Base-by-base conservation (phyloP, 257 asterid species). In the Haberlea rhodopensis region DNA sequence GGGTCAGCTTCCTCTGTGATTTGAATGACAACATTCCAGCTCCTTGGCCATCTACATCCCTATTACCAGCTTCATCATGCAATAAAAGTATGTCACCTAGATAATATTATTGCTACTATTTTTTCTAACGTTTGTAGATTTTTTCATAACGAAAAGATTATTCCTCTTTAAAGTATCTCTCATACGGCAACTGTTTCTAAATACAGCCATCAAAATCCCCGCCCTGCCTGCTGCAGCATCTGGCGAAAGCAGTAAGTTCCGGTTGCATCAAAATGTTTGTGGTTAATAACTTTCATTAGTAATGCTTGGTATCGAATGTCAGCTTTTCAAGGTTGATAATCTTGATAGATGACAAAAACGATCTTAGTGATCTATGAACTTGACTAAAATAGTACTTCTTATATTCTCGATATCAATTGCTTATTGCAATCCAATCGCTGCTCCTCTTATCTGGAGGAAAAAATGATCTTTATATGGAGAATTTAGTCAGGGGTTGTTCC, bases 171-270 rank as follows among this genome's bases (percentile, higher is more conserved):
- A 67, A n/a, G n/a, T n/a, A n/a, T 10, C 60, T 63, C 73, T 70
- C 65, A 62, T 51, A 19, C 29, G 18, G 31, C 20, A 28, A 40
- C 29, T 53, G 40, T 72, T 49, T 70, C 51, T 56, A 28, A 18
- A 71, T 66, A 79, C 96, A 89, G 99, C 95, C 24, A 73, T 89
- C 78, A 89, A 81, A 69, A 76, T 92, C 69, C 99, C 99, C 5
- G 99, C 96, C 26, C 99, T 92, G 75, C 97, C 99, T 55, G 99
- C 99, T 5, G 99, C 90, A 32, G 97, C 97, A n/a, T 85, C 97
- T 29, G 97, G 95, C 43, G 87, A 89, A 75, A 85, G 71, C 54
- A 65, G 99, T 89, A 82, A 84, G 97, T 80, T 31, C 24, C 22
- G 23, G 6, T 40, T 40, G 46, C 53, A 21, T 13, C 20, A n/a